phyloP scores from a whole-genome alignment of 1,284 basidiomycete genomes.

The Boletus sp. region DNA sequence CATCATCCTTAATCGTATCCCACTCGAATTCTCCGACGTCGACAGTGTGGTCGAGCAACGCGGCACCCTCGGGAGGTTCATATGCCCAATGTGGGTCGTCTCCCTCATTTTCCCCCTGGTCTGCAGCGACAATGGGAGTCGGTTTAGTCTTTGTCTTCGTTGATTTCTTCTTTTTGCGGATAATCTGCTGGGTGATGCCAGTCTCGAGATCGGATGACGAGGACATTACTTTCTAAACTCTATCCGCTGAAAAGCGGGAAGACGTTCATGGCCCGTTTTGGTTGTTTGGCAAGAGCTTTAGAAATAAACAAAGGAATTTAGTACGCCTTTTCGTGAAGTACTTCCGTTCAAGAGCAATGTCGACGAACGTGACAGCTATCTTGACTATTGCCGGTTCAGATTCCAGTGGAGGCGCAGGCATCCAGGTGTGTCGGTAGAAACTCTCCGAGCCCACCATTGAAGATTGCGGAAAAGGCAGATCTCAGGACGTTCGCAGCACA shows the following conservation, averaged over 20 bases:
- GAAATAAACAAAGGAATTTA: conserved; percentile 23
- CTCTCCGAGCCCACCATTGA: background rate
- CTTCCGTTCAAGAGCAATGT: conserved; percentile 6
- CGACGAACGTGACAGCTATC: conserved; percentile 29
- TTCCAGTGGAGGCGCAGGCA: conserved; percentile 86
- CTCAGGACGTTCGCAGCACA: conserved; percentile 83
- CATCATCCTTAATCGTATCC: conserved; percentile 57
- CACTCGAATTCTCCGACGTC: conserved; percentile 61
- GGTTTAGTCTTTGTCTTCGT: conserved; percentile 8
- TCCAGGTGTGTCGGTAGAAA: conserved; percentile 58
- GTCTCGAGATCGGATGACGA: conserved; percentile 24
- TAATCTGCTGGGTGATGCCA: conserved; percentile 1
- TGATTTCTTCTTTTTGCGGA: conserved; percentile 4
- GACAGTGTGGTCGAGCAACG: conserved; percentile 39
- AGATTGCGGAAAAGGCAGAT: conserved; percentile 57
- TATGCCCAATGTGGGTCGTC: conserved; percentile 53
- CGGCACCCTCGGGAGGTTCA: conserved; percentile 50
- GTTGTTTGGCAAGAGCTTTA: conserved; percentile 29
- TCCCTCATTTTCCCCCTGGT: conserved; percentile 48
- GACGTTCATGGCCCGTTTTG: conserved; percentile 2
- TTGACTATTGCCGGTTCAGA: conserved; percentile 87
- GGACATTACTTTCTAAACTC: conserved; percentile 13
- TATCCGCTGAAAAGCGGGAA: background rate
- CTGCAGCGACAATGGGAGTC: background rate
- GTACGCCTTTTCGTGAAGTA: no score